Percentiles rank a stretch among this genome's conserved stretches.
phyloP scores from a whole-genome alignment of 805 yeast species.

The Candida qinlingensis region DNA sequence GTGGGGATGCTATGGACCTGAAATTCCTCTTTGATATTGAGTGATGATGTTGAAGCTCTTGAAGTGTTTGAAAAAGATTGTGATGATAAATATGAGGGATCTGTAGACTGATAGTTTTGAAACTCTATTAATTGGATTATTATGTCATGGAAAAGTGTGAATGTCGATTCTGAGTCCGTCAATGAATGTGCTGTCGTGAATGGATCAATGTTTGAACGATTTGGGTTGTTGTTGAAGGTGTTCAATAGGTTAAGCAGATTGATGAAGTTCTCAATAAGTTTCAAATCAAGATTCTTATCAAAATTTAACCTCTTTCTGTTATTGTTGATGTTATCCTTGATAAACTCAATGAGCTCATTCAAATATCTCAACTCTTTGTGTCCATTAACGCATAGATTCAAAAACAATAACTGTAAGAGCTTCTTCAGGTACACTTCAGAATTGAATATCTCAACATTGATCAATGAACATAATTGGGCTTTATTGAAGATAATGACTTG shows the following conservation, averaged over 20 bases:
- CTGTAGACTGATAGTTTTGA: not conserved
- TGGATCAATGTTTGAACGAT: not conserved
- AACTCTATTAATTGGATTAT: not conserved
- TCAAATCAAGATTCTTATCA: conserved; percentile 16
- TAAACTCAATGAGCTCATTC: conserved; percentile 15
- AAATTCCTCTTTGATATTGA: not conserved
- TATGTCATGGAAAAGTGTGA: not conserved
- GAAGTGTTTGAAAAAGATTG: too few relatives aligned
- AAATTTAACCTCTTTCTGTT: conserved; percentile 24
- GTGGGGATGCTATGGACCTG: not conserved
- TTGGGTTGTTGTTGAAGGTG: not conserved
- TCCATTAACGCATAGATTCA: conserved; percentile 17
- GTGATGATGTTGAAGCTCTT: not conserved
- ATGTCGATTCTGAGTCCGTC: not conserved
- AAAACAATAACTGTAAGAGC: conserved; percentile 17
- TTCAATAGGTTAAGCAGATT: conserved; percentile 7
- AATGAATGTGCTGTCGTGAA: not conserved
- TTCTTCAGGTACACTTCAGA: conserved; percentile 18
- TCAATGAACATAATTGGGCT: conserved; percentile 15
- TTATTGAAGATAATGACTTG: conserved; percentile 17
- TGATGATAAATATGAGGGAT: not conserved
- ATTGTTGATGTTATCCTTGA: conserved; percentile 18
- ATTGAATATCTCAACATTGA: conserved; percentile 22
- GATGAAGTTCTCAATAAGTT: conserved; percentile 16
- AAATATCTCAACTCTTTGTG: conserved; percentile 8